Percentiles rank a stretch among this genome's conserved stretches.
Evolutionary conservation across 352 stramenopile species (phyloP).

Genomic region (Pythium inflatum): DNA sequence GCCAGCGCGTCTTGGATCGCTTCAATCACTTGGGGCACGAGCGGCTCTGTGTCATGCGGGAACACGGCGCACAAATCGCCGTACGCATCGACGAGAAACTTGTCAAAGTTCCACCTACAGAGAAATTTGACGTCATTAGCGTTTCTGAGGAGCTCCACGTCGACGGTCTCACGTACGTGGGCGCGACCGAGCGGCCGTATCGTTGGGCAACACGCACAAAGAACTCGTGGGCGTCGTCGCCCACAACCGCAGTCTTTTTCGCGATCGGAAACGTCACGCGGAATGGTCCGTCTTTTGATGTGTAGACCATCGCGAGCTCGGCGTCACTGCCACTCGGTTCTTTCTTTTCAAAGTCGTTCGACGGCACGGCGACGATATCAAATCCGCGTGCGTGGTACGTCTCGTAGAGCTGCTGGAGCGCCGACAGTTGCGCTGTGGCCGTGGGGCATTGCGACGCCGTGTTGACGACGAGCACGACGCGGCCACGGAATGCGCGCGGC

Average conservation of each 20-base stretch:
- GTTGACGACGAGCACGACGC: slow-evolving; percentile 69
- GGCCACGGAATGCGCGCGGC: slow-evolving; percentile 41
- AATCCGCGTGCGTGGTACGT: slow-evolving; percentile 47
- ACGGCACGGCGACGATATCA: slow-evolving; percentile 65
- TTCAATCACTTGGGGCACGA: slow-evolving; percentile 57
- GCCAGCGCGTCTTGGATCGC: slow-evolving; percentile 69
- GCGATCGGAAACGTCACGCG: slow-evolving; percentile 61
- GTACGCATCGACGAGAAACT: slow-evolving; percentile 70
- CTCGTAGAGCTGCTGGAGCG: slow-evolving; percentile 60
- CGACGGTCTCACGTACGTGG: slow-evolving; percentile 55
- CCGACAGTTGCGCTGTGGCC: slow-evolving; percentile 49
- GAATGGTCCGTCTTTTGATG: slow-evolving; percentile 27
- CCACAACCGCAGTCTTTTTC: slow-evolving; percentile 49
- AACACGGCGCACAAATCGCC: slow-evolving; percentile 73
- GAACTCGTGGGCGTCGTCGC: slow-evolving; percentile 60
- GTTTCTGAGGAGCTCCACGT: too few relatives aligned
- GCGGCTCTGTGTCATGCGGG: slow-evolving; percentile 71
- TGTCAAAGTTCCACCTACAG: slow-evolving; percentile 80
- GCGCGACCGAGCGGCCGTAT: slow-evolving; percentile 68
- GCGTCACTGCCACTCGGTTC: slow-evolving; percentile 47
- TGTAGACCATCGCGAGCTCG: slow-evolving; percentile 54
- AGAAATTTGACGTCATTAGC: too few relatives aligned
- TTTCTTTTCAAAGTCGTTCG: slow-evolving; percentile 67
- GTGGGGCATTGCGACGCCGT: slow-evolving; percentile 66
- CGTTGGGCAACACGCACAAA: slow-evolving; percentile 63